Conservation (phyloP, 1,284 basidiomycete species). For the Apiotrichum gracile region DNA sequence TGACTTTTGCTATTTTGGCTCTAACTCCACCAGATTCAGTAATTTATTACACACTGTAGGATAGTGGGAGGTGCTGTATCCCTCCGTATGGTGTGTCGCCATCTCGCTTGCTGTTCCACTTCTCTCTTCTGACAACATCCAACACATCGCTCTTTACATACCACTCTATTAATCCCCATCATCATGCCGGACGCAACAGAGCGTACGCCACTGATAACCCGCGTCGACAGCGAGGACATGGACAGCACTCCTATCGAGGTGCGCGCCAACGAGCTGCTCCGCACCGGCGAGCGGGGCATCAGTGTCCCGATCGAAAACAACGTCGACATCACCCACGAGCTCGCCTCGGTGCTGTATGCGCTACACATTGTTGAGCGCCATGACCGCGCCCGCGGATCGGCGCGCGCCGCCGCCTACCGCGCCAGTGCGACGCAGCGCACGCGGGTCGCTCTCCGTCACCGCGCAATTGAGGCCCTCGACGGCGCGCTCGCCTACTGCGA, state of each 20-base stretch:
- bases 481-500: slow-evolving; percentile 12
- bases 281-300: slow-evolving; percentile 4
- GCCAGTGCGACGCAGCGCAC: slow-evolving; percentile 8
- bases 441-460: slow-evolving; percentile 11
- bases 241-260: slow-evolving; percentile 5
- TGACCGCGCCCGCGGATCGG: slow-evolving; percentile 12
- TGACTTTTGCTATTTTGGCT: no score
- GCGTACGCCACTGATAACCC: slow-evolving; percentile 7
- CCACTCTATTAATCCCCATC: neutral
- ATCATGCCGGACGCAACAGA: slow-evolving; percentile 5
- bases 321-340: slow-evolving; percentile 16
- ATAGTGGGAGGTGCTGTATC: no score
- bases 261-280: slow-evolving; percentile 10
- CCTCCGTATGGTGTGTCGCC: no score
- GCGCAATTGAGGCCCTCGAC: slow-evolving; percentile 10
- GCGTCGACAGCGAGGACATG: neutral
- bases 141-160: neutral
- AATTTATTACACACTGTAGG: no score
- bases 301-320: neutral
- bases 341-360: slow-evolving; percentile 13
- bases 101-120: no score
- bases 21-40: no score
- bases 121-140: no score
- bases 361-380: slow-evolving; percentile 20
- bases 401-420: slow-evolving; percentile 16